These are phyloP conservation scores for Saccharomycopsis sp. DNA, from an alignment of 805 yeast genomes.

Conservation along the genomic window DNA sequence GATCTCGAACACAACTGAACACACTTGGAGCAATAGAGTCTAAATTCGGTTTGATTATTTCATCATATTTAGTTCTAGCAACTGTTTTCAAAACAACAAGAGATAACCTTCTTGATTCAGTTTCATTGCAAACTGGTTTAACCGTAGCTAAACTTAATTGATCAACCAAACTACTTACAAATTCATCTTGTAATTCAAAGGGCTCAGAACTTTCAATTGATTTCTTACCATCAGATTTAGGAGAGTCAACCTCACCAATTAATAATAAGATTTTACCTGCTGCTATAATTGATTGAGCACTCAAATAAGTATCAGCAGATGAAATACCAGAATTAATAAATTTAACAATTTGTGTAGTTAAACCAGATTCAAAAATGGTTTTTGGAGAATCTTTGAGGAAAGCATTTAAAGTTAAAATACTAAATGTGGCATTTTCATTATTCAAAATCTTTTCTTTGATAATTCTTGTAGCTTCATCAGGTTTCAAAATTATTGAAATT, in stretches of 20 bases:
- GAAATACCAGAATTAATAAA: constrained; percentile 37
- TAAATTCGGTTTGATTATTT: constrained; percentile 40
- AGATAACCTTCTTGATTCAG: constrained; percentile 72
- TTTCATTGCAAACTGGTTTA: constrained; percentile 49
- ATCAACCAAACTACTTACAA: constrained; percentile 32
- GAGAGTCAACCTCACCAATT: constrained; percentile 31
- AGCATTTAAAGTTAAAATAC: constrained; percentile 65
- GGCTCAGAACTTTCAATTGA: constrained; percentile 18
- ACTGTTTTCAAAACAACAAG: constrained; percentile 68
- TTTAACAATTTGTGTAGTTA: constrained; percentile 37
- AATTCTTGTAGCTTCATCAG: constrained; percentile 53
- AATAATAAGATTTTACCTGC: constrained; percentile 68
- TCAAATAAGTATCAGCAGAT: constrained; percentile 38
- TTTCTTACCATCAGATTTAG: constrained; percentile 19
- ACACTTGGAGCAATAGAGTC: constrained; percentile 59
- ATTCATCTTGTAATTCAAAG: constrained; percentile 34
- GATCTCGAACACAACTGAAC: constrained; percentile 75
- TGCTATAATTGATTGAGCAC: constrained; percentile 72
- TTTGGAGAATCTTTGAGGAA: constrained; percentile 69
- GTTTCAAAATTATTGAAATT: constrained; percentile 52
- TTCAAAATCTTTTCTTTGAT: constrained; percentile 47
- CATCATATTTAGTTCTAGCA: constrained; percentile 47
- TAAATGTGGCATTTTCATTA: constrained; percentile 44
- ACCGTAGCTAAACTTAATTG: constrained; percentile 40
- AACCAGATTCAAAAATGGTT: constrained; percentile 44